Evolutionary conservation across 2,329 filamentous ascomycete genomes (phyloP), one percentile per base, ranked within the genome.

Genomic region (Trichophyton rubrum): DNA sequence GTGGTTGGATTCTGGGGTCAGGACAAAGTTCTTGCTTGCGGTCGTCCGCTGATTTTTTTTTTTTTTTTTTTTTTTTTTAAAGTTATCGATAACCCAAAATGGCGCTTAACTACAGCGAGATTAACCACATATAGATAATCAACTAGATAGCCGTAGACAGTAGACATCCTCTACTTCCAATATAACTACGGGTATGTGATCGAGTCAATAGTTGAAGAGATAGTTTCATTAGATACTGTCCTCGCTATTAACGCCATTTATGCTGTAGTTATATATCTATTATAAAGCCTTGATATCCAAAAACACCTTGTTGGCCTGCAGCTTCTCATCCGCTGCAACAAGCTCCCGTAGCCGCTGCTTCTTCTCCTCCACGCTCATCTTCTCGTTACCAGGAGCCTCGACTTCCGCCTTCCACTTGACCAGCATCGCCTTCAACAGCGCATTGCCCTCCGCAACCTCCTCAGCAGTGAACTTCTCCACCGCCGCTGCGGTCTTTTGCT

Each of bases 381-480:
- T 67, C 57, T 77, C 72, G 33, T 79, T 82, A 1, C 74, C 79
- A 62, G 82, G 76, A 9, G 84, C 82, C 71, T 92, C 86, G 7
- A 84, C 79, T 65, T 83, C 78, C 59, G 83, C 80, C 78, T 95
- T 96, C 93, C 93, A 99, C 71, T 84, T 82, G 45, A 87, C 75
- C 62, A 99, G 75, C 69, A 96, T 80, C 55, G 86, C 82, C 76
- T 97, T 97, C 56, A 99, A 79, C 74, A 95, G 77, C 24, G 82
- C 82, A 70, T 88, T 96, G 6, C 93, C 93, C 71, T 92, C 84
- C 67, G 96, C 90, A 0, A 97, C 88, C 66, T 99, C 90, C 64
- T 90, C 82, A 68, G 90, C 90, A 65, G 82, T 87, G 70, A 89
- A 90, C 66, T 70, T 70, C 30, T 76, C 73, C 22, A 74, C 64